Percentiles rank a stretch among this genome's conserved stretches.
These are phyloP conservation scores for Solanum sitiens DNA, from an alignment of 257 asterid species.

Conservation along the genomic window DNA sequence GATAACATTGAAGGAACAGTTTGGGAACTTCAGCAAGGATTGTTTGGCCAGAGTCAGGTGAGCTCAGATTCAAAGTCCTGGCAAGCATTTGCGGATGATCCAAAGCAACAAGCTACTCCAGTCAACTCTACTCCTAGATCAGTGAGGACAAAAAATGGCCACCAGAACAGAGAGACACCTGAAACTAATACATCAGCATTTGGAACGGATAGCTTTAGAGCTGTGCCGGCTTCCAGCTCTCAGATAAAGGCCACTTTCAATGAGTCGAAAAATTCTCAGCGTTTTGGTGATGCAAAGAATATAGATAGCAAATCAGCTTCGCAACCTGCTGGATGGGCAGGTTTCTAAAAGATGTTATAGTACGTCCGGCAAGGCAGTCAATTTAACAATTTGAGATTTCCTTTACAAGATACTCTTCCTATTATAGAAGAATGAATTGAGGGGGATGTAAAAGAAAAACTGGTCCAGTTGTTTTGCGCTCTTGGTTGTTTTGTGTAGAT, in stretches of 20 bases:
- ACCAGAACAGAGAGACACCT: slow-evolving; percentile 28
- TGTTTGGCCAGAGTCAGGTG: slow-evolving; percentile 37
- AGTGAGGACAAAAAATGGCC: slow-evolving; percentile 61
- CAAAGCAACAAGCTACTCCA: slow-evolving; percentile 28
- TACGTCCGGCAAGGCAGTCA: neutral
- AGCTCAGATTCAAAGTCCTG: slow-evolving; percentile 62
- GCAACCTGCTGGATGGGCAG: slow-evolving; percentile 99
- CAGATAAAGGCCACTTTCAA: slow-evolving; percentile 28
- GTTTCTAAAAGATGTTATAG: slow-evolving; percentile 26
- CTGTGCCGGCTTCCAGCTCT: slow-evolving; percentile 46
- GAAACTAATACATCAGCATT: slow-evolving; percentile 57
- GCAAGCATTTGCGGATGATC: slow-evolving; percentile 69
- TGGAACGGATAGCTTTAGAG: slow-evolving; percentile 67
- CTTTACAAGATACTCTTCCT: neutral
- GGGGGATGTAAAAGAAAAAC: neutral
- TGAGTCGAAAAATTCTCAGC: slow-evolving; percentile 26
- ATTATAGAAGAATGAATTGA: neutral
- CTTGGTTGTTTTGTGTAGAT: neutral
- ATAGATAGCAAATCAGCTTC: slow-evolving; percentile 38
- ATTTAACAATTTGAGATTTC: neutral
- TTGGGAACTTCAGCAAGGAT: slow-evolving; percentile 67
- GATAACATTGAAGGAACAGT: slow-evolving; percentile 71
- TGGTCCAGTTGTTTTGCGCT: neutral
- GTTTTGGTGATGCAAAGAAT: slow-evolving; percentile 39
- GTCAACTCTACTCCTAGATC: slow-evolving; percentile 35